phyloP scores from a whole-genome alignment of 805 yeast species.

The Barnettozyma wickerhamii region DNA sequence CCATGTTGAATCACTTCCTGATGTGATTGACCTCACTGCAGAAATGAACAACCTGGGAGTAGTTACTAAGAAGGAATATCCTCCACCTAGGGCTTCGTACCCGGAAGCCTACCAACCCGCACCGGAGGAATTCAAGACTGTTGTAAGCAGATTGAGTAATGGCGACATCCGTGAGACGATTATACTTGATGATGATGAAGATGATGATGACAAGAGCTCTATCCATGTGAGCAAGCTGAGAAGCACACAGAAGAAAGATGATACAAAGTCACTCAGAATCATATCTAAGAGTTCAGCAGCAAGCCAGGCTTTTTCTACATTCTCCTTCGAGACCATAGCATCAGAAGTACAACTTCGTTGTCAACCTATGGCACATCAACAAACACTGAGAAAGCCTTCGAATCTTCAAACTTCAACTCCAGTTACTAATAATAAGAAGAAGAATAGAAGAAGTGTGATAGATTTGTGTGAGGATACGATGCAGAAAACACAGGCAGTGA shows the following conservation, averaged over 20 bases:
- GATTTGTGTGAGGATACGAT: conserved; percentile 25
- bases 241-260: conserved; percentile 1
- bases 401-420: background rate
- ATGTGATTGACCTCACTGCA: conserved; percentile 12
- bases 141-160: conserved; percentile 15
- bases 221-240: background rate
- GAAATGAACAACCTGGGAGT: conserved; percentile 3
- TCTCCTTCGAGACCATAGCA: conserved; percentile 24
- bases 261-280: conserved; percentile 13
- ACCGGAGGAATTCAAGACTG: background rate
- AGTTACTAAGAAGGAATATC: background rate
- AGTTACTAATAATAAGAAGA: conserved; percentile 11
- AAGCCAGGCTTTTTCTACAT: conserved; percentile 11
- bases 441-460: conserved; percentile 14
- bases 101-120: background rate
- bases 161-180: conserved; percentile 22
- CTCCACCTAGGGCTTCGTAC: background rate
- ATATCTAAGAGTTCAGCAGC: conserved; percentile 1
- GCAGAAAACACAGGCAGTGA: conserved; percentile 17
- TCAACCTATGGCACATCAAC: too few species aligned
- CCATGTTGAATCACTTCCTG: background rate
- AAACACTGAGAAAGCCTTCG: background rate
- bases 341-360: conserved; percentile 21
- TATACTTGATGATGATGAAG: conserved; percentile 21
- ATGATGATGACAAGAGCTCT: background rate